These are phyloP conservation scores for Chrysopogon serrulatus DNA, from an alignment of 176 grass and related monocot genomes.

Conservation along the genomic window DNA sequence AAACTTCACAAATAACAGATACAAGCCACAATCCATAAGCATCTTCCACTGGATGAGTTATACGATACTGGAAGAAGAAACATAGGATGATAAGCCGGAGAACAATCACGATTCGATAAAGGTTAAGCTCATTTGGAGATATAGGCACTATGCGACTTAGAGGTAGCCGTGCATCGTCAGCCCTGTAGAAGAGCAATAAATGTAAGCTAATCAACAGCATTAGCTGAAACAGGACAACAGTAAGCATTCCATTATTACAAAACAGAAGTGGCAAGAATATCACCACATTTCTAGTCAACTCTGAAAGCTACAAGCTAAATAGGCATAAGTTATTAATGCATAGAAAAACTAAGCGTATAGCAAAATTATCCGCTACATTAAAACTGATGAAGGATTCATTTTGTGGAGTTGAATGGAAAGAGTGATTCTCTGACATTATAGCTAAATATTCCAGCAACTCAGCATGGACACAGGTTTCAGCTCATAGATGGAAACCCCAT, in stretches of 20 bases:
- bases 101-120: slow-evolving; percentile 80
- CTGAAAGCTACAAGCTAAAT: neutral
- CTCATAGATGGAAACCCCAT: too few species aligned
- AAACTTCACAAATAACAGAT: slow-evolving; percentile 94
- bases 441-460: neutral
- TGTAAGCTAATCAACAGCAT: neutral
- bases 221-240: neutral
- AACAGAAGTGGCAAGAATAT: neutral
- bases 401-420: neutral
- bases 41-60: slow-evolving; percentile 82
- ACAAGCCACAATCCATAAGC: slow-evolving; percentile 88
- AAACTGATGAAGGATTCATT: neutral
- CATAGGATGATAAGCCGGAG: slow-evolving; percentile 84
- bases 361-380: neutral
- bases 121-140: slow-evolving; percentile 67
- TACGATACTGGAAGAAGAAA: slow-evolving; percentile 97
- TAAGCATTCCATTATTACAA: neutral
- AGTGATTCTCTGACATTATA: neutral
- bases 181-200: slow-evolving; percentile 44
- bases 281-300: neutral
- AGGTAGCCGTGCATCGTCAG: slow-evolving; percentile 77
- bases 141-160: slow-evolving; percentile 70
- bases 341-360: neutral
- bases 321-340: neutral
- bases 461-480: neutral